A percentile compares a stretch with the other conserved stretches of the same genome.
Conservation (phyloP, 1,284 basidiomycete genomes). For the Leccinum olivaceoglutinosum region DNA sequence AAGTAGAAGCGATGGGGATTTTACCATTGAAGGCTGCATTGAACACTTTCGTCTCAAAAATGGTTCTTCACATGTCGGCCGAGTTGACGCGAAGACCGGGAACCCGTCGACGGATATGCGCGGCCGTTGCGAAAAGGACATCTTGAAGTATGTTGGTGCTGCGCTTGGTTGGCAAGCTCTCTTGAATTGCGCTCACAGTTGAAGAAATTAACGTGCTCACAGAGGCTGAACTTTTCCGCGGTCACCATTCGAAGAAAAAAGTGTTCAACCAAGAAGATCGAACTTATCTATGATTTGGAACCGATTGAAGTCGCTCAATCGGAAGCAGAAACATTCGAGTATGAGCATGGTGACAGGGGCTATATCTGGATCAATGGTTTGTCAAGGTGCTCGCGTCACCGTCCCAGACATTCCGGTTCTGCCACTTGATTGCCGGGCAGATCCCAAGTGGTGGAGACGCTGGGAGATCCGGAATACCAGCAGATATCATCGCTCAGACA, state of each 20-base stretch:
- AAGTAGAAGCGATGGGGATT: slow-evolving; percentile 59
- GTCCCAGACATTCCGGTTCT: slow-evolving; percentile 96
- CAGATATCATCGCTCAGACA: slow-evolving; percentile 91
- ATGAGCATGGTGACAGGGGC: slow-evolving; percentile 94
- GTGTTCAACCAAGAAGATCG: slow-evolving; percentile 93
- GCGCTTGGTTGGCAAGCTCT: slow-evolving; percentile 78
- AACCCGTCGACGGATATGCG: slow-evolving; percentile 97
- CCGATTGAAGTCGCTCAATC: slow-evolving; percentile 88
- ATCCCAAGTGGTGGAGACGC: slow-evolving; percentile 97
- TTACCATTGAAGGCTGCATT: slow-evolving; percentile 95
- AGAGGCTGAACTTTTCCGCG: slow-evolving; percentile 97
- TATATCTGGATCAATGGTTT: slow-evolving; percentile 94
- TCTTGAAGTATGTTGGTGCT: slow-evolving; percentile 89
- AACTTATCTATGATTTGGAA: slow-evolving; percentile 95
- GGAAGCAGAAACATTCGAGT: slow-evolving; percentile 94
- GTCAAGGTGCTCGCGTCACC: slow-evolving; percentile 90
- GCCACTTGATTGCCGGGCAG: slow-evolving; percentile 91
- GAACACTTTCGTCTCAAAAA: slow-evolving; percentile 96
- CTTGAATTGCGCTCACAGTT: background rate
- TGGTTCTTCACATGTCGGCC: slow-evolving; percentile 91
- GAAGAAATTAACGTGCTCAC: slow-evolving; percentile 13
- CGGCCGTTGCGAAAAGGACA: slow-evolving; percentile 91
- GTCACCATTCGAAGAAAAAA: slow-evolving; percentile 97
- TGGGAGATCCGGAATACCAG: slow-evolving; percentile 94
- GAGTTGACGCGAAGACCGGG: slow-evolving; percentile 92